Percentiles rank a stretch among this genome's conserved stretches.
Evolutionary conservation across 805 yeast genomes (phyloP).

Genomic region (Dipodascopsis uninucleata): DNA sequence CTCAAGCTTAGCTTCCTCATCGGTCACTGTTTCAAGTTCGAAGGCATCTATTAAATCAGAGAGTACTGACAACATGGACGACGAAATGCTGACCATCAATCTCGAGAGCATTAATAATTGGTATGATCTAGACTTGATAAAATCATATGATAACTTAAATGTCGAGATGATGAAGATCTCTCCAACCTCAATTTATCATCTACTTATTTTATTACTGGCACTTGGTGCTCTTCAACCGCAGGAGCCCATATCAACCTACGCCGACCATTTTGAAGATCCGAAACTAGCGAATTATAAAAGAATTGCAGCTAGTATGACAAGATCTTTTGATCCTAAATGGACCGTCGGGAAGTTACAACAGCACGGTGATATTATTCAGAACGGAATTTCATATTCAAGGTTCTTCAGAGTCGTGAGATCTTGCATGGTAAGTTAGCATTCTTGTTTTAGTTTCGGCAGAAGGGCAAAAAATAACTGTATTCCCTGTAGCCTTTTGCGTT

Average conservation of each 20-base stretch:
- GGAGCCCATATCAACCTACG: slow-evolving; percentile 36
- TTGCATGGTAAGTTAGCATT: slow-evolving; percentile 16
- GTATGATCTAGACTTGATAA: slow-evolving; percentile 40
- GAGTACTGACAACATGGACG: slow-evolving; percentile 24
- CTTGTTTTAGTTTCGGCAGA: no score
- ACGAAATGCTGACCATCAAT: slow-evolving; percentile 25
- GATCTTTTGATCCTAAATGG: slow-evolving; percentile 48
- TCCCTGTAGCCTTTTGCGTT: slow-evolving; percentile 43
- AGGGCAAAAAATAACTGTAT: slow-evolving; percentile 6
- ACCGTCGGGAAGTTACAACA: slow-evolving; percentile 27
- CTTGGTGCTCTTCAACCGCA: slow-evolving; percentile 41
- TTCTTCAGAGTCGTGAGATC: slow-evolving; percentile 28
- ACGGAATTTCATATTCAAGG: slow-evolving; percentile 29
- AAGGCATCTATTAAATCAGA: slow-evolving; percentile 22
- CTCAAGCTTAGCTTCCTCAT: slow-evolving; percentile 1
- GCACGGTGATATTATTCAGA: slow-evolving; percentile 9
- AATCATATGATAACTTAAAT: slow-evolving; percentile 46
- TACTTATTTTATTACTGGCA: slow-evolving; percentile 50
- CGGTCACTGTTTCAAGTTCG: slow-evolving; percentile 6
- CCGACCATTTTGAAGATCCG: slow-evolving; percentile 29
- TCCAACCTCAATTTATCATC: slow-evolving; percentile 42
- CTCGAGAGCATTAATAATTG: slow-evolving; percentile 29
- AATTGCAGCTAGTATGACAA: slow-evolving; percentile 45
- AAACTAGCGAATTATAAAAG: slow-evolving; percentile 46
- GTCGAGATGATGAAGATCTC: slow-evolving; percentile 39